Conservation (phyloP, 2,329 filamentous ascomycete species). For the Thyridium curvatum region DNA sequence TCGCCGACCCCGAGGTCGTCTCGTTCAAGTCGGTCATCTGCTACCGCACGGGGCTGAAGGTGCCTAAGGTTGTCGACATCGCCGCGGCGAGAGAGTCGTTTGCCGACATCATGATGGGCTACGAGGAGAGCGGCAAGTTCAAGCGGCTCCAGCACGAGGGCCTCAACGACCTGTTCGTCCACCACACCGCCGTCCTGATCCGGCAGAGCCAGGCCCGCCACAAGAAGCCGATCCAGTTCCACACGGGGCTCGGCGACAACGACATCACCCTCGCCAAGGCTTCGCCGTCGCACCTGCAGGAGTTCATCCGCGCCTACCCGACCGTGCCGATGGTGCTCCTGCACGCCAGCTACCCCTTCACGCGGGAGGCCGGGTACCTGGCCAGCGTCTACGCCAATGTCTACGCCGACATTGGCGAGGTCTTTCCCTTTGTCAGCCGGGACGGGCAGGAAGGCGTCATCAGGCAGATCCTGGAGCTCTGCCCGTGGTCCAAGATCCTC, state of each 20-base stretch:
- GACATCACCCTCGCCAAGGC: constrained; percentile 65
- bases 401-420: constrained; percentile 76
- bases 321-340: constrained; percentile 69
- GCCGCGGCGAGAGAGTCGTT: constrained; percentile 34
- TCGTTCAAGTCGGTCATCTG: constrained; percentile 82
- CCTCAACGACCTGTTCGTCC: constrained; percentile 65
- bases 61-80: constrained; percentile 39
- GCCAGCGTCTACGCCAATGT: constrained; percentile 73
- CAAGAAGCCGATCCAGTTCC: constrained; percentile 75
- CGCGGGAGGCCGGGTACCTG: constrained; percentile 70
- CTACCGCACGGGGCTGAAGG: constrained; percentile 67
- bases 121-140: constrained; percentile 23
- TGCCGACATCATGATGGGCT: constrained; percentile 22
- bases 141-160: constrained; percentile 54
- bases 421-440: constrained; percentile 72
- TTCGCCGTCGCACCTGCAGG: constrained; percentile 70
- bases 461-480: constrained; percentile 67
- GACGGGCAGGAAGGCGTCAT: constrained; percentile 69
- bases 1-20: constrained; percentile 62
- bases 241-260: constrained; percentile 76
- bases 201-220: constrained; percentile 29
- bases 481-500: constrained; percentile 66
- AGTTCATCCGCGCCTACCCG: constrained; percentile 63
- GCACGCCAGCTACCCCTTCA: constrained; percentile 78
- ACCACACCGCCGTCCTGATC: constrained; percentile 55